These are phyloP conservation scores for Termitomyces titanicus DNA, from an alignment of 768 basidiomycete species.

Conservation along the genomic window DNA sequence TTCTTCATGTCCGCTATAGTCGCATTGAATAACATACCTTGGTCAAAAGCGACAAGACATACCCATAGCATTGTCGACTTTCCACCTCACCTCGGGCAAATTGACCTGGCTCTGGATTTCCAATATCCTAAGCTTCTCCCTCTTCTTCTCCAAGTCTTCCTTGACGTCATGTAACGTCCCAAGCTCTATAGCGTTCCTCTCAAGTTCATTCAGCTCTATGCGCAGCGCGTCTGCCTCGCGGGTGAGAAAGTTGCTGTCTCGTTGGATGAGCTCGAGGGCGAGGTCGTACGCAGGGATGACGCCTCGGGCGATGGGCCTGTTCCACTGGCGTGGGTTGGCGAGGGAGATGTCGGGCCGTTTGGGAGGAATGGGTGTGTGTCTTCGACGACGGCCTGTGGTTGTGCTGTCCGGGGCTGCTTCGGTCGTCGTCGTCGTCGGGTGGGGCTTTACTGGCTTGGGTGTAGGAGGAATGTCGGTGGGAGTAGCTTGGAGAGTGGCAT, in stretches of 20 bases:
- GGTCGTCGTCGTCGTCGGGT: background rate
- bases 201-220: conserved; percentile 21
- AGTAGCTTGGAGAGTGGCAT: conserved; percentile 17
- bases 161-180: conserved; percentile 27
- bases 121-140: conserved; percentile 53
- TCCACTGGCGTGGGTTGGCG: conserved; percentile 57
- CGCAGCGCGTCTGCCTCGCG: conserved; percentile 39
- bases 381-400: conserved; percentile 28
- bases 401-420: conserved; percentile 6
- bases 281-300: conserved; percentile 81
- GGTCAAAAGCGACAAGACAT: conserved; percentile 22
- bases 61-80: conserved; percentile 77
- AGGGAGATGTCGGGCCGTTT: conserved; percentile 51
- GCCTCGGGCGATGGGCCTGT: conserved; percentile 54
- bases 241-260: conserved; percentile 53
- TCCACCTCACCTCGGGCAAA: conserved; percentile 80
- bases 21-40: background rate
- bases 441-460: conserved; percentile 1
- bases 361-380: conserved; percentile 21
- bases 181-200: conserved; percentile 21
- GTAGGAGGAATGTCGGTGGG: conserved; percentile 9
- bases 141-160: conserved; percentile 37
- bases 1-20: conserved; percentile 61
- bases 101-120: conserved; percentile 83
- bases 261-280: conserved; percentile 66